Evolutionary conservation across 2,329 filamentous ascomycete genomes (phyloP).

Genomic region (Acrocalymma vagum): DNA sequence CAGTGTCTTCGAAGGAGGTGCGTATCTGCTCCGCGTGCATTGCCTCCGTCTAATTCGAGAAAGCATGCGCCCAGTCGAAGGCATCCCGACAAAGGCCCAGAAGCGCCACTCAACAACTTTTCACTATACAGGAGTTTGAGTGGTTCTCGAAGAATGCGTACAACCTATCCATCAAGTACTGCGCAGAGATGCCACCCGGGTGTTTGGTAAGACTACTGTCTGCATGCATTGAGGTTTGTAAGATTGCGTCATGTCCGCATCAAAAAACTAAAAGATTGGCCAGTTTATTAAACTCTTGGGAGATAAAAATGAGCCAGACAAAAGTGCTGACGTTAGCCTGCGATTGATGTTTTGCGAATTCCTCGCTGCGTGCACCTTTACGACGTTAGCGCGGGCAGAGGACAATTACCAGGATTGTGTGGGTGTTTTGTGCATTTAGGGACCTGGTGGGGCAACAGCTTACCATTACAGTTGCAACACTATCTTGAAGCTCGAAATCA

Average conservation of each 20-base stretch:
- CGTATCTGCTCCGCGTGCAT: not conserved
- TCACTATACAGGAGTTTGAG: slow-evolving; percentile 73
- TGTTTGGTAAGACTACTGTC: slow-evolving; percentile 64
- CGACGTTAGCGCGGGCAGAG: slow-evolving; percentile 58
- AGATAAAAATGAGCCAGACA: slow-evolving; percentile 27
- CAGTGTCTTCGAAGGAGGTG: slow-evolving; percentile 61
- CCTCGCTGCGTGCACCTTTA: slow-evolving; percentile 59
- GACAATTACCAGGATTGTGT: slow-evolving; percentile 51
- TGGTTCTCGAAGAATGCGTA: slow-evolving; percentile 89
- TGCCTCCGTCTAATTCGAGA: slow-evolving; percentile 45
- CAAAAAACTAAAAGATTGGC: slow-evolving; percentile 6
- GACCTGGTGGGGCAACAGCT: slow-evolving; percentile 1
- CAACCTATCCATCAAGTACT: slow-evolving; percentile 74
- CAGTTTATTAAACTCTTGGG: slow-evolving; percentile 53
- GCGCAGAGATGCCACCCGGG: slow-evolving; percentile 64
- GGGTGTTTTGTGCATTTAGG: slow-evolving; percentile 30
- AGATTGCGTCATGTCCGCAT: not conserved
- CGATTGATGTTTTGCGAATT: slow-evolving; percentile 77
- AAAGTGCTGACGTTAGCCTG: slow-evolving; percentile 59
- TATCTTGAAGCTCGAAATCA: slow-evolving; percentile 71
- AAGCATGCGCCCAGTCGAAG: slow-evolving; percentile 57
- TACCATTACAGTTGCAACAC: slow-evolving; percentile 62
- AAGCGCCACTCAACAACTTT: slow-evolving; percentile 53
- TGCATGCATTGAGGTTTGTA: slow-evolving; percentile 52
- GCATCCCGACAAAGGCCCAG: slow-evolving; percentile 52